Percentiles rank a stretch among this genome's conserved stretches.
phyloP scores from a whole-genome alignment of 495 filamentous ascomycete species.

The Penicillium lagena region DNA sequence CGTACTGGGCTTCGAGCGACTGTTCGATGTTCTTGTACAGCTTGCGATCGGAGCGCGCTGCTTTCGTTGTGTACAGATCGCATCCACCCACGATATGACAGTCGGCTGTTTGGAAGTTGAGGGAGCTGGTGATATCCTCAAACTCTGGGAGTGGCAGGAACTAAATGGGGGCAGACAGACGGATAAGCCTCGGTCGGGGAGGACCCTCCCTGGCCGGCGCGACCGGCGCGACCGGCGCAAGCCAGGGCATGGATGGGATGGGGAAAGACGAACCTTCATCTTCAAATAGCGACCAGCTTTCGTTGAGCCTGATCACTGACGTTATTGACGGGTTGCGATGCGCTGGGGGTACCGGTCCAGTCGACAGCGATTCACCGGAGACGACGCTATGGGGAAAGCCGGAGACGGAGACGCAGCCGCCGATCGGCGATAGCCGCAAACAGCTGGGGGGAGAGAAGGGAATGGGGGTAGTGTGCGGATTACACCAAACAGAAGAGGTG shows the following conservation, averaged over 20 bases:
- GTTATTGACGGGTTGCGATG: conserved; percentile 2
- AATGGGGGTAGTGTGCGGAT: conserved; percentile 2
- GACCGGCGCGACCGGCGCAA: not conserved
- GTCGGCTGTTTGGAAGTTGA: conserved; percentile 91
- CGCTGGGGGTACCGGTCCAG: not conserved
- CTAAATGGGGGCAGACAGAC: conserved; percentile 34
- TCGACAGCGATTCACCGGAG: not conserved
- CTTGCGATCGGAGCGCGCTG: conserved; percentile 90
- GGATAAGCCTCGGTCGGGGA: no score
- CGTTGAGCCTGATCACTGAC: conserved; percentile 1
- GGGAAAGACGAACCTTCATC: conserved; percentile 20
- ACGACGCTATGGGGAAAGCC: conserved; percentile 9
- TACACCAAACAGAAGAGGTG: conserved; percentile 1
- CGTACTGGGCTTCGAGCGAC: conserved; percentile 81
- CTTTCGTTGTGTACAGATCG: conserved; percentile 96
- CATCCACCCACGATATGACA: conserved; percentile 85
- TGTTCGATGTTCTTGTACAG: conserved; percentile 92
- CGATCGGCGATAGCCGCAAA: conserved; percentile 21
- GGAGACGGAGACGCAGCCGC: conserved; percentile 14
- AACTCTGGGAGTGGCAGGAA: conserved; percentile 87
- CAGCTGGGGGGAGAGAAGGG: conserved; percentile 1
- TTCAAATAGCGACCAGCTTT: conserved; percentile 2
- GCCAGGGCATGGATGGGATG: not conserved
- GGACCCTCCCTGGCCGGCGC: not conserved
- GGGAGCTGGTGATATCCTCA: conserved; percentile 77